Base-by-base conservation (phyloP, 2,329 filamentous ascomycete species). In the Rhynchosporium graminicola region DNA sequence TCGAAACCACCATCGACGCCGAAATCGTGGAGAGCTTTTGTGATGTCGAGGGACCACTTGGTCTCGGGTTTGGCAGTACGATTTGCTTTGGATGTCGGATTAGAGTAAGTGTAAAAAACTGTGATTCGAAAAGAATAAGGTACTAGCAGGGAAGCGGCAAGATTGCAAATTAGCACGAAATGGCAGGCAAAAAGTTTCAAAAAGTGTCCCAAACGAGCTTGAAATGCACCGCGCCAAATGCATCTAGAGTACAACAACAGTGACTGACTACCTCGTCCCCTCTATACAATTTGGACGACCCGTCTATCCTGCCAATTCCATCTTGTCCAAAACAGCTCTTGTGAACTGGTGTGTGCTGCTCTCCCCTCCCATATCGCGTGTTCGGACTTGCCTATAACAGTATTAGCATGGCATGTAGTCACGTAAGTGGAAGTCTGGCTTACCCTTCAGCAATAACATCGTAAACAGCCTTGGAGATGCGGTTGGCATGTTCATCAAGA, bases 401-500 rank as follows among this genome's bases (percentile, higher is more conserved):
- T 55, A 68, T 79, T 74, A 79, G 74, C 59, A 43, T 54, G 36
- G 20, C 6, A 46, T 4, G 26, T 29, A 45, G 7, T 36, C 28
- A 31, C 43, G 3, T 29, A 69, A 1, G 13, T 20, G 29, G 20
- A 2, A 3, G 29, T 60, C 7, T 57, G 61, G 83, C 88, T 81
- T 82, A 95, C 91, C 91, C 93, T 75, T 97, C 92, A 71, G 89
- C 88, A 76, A 99, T 98, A 57, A 88, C 86, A 69, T 81, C 82
- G 74, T 88, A 88, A 71, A 87, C 81, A 70, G 90, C 89, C 84
- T 94, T 94, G 78, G 92, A 96, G 80, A 98, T 97, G 77, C 95
- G 89, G 87, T 97, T 97, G 74, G 95, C 95, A 78, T 99, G 95
- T 78, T 98, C 92, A 76, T 99, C 94, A 57, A 99, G 89, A 72